Evolutionary conservation across 2,329 filamentous ascomycete genomes (phyloP).

Genomic region (Monosporascus sp.): DNA sequence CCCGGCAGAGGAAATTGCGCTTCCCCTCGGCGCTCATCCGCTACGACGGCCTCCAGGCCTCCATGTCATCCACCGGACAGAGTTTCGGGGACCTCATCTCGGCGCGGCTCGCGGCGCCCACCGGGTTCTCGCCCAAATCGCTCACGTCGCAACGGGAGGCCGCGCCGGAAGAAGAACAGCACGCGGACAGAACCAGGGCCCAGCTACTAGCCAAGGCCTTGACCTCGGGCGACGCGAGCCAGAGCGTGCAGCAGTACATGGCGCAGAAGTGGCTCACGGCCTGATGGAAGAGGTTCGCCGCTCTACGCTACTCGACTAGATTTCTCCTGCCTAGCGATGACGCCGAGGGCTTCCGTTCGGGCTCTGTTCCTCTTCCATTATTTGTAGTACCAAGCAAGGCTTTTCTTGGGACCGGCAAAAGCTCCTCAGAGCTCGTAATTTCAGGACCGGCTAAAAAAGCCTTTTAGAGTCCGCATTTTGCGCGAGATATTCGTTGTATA

Average conservation of each 20-base stretch:
- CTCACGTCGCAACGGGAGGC: conserved; percentile 37
- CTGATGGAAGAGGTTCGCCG: conserved; percentile 4
- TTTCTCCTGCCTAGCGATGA: no score
- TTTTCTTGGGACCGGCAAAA: no score
- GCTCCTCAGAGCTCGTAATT: no score
- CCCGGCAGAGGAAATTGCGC: conserved; percentile 46
- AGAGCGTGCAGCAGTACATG: conserved; percentile 29
- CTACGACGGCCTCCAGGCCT: conserved; percentile 43
- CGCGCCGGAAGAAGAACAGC: neutral
- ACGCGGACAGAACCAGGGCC: conserved; percentile 19
- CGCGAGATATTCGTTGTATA: no score
- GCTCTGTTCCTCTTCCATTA: no score
- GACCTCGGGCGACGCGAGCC: conserved; percentile 29
- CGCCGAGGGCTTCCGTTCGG: no score
- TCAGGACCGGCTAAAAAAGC: no score
- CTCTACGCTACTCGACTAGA: no score
- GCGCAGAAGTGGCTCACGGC: conserved; percentile 33
- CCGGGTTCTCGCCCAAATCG: no score
- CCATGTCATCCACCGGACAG: conserved; percentile 31
- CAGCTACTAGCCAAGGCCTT: conserved; percentile 34
- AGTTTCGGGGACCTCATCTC: conserved; percentile 14
- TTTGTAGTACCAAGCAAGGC: no score
- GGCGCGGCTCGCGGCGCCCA: conserved; percentile 28
- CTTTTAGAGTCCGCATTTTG: no score
- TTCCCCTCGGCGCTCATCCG: conserved; percentile 59